Base-by-base conservation (phyloP, 1,139 yeast genomes). In the Kluyveromyces marxianus region DNA sequence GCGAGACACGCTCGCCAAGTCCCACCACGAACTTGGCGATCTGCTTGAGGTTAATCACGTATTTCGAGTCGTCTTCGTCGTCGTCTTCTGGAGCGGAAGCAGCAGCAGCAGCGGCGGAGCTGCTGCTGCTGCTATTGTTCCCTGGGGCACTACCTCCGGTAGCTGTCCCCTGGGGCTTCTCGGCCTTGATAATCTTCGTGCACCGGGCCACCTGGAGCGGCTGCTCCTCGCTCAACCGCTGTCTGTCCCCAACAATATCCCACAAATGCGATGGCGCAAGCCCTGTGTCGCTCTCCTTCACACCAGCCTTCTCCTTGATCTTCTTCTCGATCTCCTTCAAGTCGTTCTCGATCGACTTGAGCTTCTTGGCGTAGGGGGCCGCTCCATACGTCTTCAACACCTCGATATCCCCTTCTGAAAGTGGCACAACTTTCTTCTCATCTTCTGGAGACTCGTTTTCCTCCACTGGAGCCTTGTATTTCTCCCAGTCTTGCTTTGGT, bases 131-230 rank as follows among this genome's bases (percentile, higher is more conserved):
- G 52, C 56, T 24, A 39, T 44, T 27, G 45, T 49, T 10, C 51
- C 21, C 30, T 24, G 7, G 40, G 34, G 7, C 4, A 25, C 39
- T 7, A 29, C 29, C 35, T 48, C 46, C 24, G 28, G 25, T 25
- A 37, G 54, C 63, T 32, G 73, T 69, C 6, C 32, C 27, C 37
- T 27, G 38, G 14, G 37, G 38, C 24, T 42, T 42, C 28, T 44
- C 44, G 3, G 47, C 44, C 63, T 87, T 92, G 57, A 92, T 92
- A 66, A 94, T 92, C 71, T 94, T 92, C 35, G 98, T 94, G 70
- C 99, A 92, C 65, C 99, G 77, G 24, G 99, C 98, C 45, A 94
- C 99, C 67, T 92, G 99, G 54, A 92, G 72, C 35, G 98, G 96
- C 62, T 88, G 97, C 65, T 92, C 97, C 65, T 85, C 92, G 50